phyloP scores from a whole-genome alignment of 441 rosid genomes.

The Brassica hybrid region DNA sequence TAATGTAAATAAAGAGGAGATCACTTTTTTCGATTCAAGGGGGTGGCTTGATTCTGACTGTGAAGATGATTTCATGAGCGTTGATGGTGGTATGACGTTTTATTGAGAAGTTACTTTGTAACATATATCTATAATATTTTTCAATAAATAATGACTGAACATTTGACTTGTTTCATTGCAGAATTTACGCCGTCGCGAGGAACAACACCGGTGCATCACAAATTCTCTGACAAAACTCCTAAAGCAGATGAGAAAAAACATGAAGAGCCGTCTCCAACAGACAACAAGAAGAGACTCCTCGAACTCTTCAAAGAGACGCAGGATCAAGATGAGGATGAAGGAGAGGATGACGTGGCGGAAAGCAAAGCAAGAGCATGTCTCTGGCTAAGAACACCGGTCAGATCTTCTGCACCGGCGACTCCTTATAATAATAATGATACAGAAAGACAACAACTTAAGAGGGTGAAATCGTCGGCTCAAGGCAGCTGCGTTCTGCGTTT shows the following conservation, averaged over 20 bases:
- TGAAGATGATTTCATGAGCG: constrained; percentile 89
- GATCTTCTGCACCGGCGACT: constrained; percentile 48
- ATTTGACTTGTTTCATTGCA: neutral
- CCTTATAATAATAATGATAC: constrained; percentile 51
- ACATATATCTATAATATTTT: no score
- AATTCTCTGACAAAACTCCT: constrained; percentile 49
- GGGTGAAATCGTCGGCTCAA: constrained; percentile 45
- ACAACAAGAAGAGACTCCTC: constrained; percentile 69
- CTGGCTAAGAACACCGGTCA: constrained; percentile 40
- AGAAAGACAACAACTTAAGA: constrained; percentile 49
- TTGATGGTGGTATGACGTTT: constrained; percentile 66
- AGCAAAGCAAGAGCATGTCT: constrained; percentile 38
- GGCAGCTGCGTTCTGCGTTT: constrained; percentile 67
- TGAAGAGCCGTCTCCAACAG: constrained; percentile 50
- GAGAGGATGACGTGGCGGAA: constrained; percentile 25
- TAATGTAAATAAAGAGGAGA: constrained; percentile 70
- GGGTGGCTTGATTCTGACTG: constrained; percentile 82
- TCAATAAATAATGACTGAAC: neutral
- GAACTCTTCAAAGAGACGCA: constrained; percentile 75
- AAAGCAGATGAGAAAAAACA: constrained; percentile 44
- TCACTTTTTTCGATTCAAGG: constrained; percentile 76
- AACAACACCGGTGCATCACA: constrained; percentile 55
- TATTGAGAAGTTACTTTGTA: neutral
- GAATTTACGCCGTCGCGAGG: constrained; percentile 87
- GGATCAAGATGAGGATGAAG: constrained; percentile 29